Conservation (phyloP, 768 basidiomycete genomes). For the Strobilomyces dryophilus region DNA sequence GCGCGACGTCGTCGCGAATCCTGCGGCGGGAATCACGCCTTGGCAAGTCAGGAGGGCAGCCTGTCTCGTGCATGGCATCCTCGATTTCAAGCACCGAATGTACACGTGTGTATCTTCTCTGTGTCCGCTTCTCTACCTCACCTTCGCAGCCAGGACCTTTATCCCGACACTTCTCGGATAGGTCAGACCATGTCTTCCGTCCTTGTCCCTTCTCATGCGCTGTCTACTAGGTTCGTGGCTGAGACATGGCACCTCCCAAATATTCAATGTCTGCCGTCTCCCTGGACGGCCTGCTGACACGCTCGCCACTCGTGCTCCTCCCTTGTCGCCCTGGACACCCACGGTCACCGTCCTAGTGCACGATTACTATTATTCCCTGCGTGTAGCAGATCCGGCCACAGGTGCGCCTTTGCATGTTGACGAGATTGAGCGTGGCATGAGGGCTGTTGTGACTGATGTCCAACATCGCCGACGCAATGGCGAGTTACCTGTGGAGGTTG, state of each 20-base stretch:
- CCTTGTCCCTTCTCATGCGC: background rate
- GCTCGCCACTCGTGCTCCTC: slow-evolving; percentile 42
- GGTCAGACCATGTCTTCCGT: slow-evolving; percentile 36
- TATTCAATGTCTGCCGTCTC: slow-evolving; percentile 78
- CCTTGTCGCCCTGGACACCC: slow-evolving; percentile 40
- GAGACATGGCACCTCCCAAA: slow-evolving; percentile 47
- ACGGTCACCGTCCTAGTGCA: slow-evolving; percentile 65
- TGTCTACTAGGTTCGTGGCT: slow-evolving; percentile 55
- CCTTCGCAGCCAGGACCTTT: slow-evolving; percentile 55
- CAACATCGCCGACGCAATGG: slow-evolving; percentile 43
- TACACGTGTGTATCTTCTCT: slow-evolving; percentile 46
- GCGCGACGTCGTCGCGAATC: slow-evolving; percentile 23
- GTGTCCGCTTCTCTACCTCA: slow-evolving; percentile 4
- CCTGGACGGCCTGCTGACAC: slow-evolving; percentile 66
- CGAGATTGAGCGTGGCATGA: slow-evolving; percentile 44
- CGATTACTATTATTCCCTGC: slow-evolving; percentile 77
- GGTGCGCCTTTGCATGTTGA: slow-evolving; percentile 32
- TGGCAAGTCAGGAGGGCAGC: slow-evolving; percentile 88
- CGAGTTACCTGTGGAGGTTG: slow-evolving; percentile 58
- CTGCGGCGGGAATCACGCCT: slow-evolving; percentile 46
- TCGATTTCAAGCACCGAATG: slow-evolving; percentile 69
- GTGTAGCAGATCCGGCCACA: slow-evolving; percentile 42
- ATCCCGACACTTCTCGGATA: slow-evolving; percentile 68
- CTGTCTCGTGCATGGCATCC: slow-evolving; percentile 68
- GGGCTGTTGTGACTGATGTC: slow-evolving; percentile 54